A percentile compares a stretch with the other conserved stretches of the same genome.
These are phyloP conservation scores for Spathaspora gorwiae DNA, from an alignment of 805 yeast genomes.

Conservation along the genomic window DNA sequence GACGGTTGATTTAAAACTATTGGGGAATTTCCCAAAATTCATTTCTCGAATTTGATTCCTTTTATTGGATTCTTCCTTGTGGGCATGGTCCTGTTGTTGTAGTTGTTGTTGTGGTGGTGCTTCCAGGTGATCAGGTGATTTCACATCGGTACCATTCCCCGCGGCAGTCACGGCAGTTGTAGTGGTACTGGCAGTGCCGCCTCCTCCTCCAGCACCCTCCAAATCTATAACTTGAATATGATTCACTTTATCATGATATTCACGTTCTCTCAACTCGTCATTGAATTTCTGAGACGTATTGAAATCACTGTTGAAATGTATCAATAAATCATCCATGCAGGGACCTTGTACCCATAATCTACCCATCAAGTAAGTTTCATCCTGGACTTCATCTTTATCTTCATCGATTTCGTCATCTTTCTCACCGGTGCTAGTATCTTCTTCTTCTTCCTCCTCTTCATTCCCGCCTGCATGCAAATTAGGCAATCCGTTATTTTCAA, in stretches of 20 bases:
- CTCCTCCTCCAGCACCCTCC: neutral
- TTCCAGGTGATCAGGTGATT: neutral
- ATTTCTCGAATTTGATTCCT: conserved; percentile 13
- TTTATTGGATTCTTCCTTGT: conserved; percentile 9
- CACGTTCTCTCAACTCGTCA: conserved; percentile 3
- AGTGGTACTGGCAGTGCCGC: neutral
- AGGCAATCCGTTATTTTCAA: conserved; percentile 81
- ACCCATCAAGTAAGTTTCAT: conserved; percentile 72
- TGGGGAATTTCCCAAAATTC: conserved; percentile 21
- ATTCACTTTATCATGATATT: conserved; percentile 32
- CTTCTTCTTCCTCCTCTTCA: conserved; percentile 38
- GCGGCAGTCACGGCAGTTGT: conserved; percentile 2
- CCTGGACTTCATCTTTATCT: conserved; percentile 42
- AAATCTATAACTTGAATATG: neutral
- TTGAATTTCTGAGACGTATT: conserved; percentile 12
- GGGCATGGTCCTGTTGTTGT: too few species aligned
- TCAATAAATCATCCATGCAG: conserved; percentile 37
- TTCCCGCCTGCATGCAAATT: conserved; percentile 34
- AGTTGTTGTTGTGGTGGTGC: conserved; percentile 11
- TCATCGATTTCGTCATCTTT: conserved; percentile 32
- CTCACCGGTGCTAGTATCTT: too few species aligned
- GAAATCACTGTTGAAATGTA: conserved; percentile 14
- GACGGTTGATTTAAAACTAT: conserved; percentile 19
- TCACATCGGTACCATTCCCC: neutral
- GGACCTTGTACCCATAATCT: conserved; percentile 93